phyloP scores from a whole-genome alignment of 2,329 filamentous ascomycete genomes.

The Ophiostoma himal-ulmi region DNA sequence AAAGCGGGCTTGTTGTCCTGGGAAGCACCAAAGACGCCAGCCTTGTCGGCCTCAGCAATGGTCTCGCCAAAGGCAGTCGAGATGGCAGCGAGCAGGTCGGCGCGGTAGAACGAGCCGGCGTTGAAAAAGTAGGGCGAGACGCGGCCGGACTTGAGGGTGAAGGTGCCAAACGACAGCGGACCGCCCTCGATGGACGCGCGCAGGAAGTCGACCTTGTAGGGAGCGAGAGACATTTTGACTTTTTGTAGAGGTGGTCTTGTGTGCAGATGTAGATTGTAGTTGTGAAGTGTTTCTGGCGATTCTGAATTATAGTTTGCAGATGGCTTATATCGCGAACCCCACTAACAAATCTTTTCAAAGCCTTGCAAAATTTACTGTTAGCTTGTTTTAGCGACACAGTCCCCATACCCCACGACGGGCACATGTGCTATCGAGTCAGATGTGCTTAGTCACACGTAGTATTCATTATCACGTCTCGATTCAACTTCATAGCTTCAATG shows the following conservation, averaged over 20 bases:
- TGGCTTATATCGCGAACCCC: constrained; percentile 5
- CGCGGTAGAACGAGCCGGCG: constrained; percentile 82
- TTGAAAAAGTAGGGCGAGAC: constrained; percentile 97
- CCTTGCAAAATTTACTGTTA: neutral
- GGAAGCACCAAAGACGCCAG: constrained; percentile 17
- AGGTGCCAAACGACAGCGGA: constrained; percentile 75
- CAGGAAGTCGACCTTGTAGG: constrained; percentile 70
- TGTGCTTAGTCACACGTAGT: neutral
- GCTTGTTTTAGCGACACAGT: neutral
- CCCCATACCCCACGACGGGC: neutral
- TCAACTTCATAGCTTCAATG: neutral
- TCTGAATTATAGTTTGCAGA: neutral
- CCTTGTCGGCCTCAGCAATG: constrained; percentile 36
- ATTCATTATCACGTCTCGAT: neutral
- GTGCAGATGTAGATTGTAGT: neutral
- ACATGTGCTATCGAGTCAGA: neutral
- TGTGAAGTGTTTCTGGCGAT: neutral
- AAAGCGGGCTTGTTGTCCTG: constrained; percentile 38
- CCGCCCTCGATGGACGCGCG: constrained; percentile 60
- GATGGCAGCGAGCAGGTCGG: constrained; percentile 69
- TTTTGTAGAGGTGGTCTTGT: neutral
- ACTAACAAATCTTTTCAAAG: constrained; percentile 10
- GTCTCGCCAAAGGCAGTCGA: constrained; percentile 72
- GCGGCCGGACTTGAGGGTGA: constrained; percentile 88
- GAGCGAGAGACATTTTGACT: constrained; percentile 38